Base-by-base conservation (phyloP, 768 basidiomycete genomes). In the Pleurotus giganteus region DNA sequence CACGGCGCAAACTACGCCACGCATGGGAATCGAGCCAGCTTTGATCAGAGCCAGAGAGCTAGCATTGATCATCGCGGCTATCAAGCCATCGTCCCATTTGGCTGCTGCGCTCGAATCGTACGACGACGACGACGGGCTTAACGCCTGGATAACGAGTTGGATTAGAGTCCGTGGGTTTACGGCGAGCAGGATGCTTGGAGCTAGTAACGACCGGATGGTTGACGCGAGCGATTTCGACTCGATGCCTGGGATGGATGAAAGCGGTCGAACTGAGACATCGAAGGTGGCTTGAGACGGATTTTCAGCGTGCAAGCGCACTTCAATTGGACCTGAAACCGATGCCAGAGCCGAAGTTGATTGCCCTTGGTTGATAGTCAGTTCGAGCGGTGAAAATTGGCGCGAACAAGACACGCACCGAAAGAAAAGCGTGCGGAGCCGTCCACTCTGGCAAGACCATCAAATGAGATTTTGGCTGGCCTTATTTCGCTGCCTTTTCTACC, bases 241-340 rank as follows among this genome's bases (percentile, higher is more conserved):
- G 7, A 88, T 89, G 3, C 83, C 86, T 6, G 91, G 78, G 8
- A 91, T 74, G 43, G 82, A 78, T 19, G 84, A 77, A 15, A 91
- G 71, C 0, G 91, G 90, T 2, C 90, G 80, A 8, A 91, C 75
- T 43, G 73, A 69, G 39, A 93, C 83, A 63, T 94, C 91, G 59
- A 94, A 80, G 0, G 88, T 84, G 0, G 89, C 83, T 53, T 83
- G 81, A 9, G 84, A 84, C 7, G 91, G 81, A 27, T 82, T 78
- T 70, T 94, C 91, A 6, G 79, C 68, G 2, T 83, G 79, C 7
- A 84, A 73, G 15, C 89, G 78, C 46, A 86, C 86, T 59, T 92
- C 85, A 41, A 92, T 85, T 17, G 91, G 91, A 0, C 91, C 91
- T 12, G 89, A 89, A 29, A 91, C 66, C 4, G 91, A 91, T 5